phyloP scores from a whole-genome alignment of 768 basidiomycete species.

The Psilocybe azurescens region DNA sequence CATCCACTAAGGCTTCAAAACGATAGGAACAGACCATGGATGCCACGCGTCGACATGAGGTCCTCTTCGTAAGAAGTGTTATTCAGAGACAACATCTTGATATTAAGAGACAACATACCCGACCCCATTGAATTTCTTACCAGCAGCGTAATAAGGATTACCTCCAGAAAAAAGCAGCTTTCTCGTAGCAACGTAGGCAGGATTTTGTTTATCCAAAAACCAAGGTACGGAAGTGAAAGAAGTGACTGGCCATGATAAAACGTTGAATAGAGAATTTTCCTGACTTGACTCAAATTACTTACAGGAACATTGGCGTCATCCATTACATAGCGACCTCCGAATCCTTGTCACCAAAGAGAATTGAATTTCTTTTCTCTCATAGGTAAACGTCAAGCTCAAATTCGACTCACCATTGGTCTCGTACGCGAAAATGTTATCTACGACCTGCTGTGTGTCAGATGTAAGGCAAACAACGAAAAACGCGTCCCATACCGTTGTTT shows the following conservation, averaged over 20 bases:
- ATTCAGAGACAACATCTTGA: background rate
- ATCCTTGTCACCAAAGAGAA: slow-evolving; percentile 40
- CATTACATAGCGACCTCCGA: slow-evolving; percentile 79
- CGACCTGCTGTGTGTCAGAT: slow-evolving; percentile 44
- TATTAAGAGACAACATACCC: slow-evolving; percentile 50
- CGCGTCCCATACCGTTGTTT: slow-evolving; percentile 51
- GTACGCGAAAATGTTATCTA: slow-evolving; percentile 74
- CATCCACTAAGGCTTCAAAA: background rate
- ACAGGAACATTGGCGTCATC: slow-evolving; percentile 88
- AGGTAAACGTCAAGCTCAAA: background rate
- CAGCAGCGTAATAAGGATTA: slow-evolving; percentile 75
- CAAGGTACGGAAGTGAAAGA: slow-evolving; percentile 80
- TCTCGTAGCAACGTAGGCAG: slow-evolving; percentile 68
- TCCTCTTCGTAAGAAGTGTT: slow-evolving; percentile 49
- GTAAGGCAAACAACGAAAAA: background rate
- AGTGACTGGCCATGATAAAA: slow-evolving; percentile 54
- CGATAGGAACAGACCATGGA: slow-evolving; percentile 55
- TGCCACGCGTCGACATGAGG: slow-evolving; percentile 77
- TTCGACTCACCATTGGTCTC: slow-evolving; percentile 66
- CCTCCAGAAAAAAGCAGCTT: slow-evolving; percentile 61
- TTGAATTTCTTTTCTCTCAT: background rate
- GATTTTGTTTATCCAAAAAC: slow-evolving; percentile 68
- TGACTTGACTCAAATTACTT: slow-evolving; percentile 25
- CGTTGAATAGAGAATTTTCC: background rate
- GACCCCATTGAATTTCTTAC: slow-evolving; percentile 67